Conservation (phyloP, 345 rosid species). For the Gossypium raimondii region DNA sequence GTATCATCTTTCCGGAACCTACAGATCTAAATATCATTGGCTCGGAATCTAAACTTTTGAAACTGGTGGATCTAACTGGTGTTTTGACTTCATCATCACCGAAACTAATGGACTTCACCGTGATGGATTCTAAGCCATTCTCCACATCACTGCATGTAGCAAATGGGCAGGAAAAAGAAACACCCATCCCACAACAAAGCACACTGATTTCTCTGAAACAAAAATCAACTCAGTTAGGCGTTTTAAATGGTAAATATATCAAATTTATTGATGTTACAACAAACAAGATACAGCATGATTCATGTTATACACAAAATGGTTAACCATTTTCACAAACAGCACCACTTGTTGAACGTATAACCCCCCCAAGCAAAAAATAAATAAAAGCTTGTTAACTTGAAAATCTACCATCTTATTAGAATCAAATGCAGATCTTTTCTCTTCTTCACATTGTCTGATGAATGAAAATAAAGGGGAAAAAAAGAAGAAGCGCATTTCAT, state of each 20-base stretch:
- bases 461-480: neutral
- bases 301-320: neutral
- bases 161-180: constrained; percentile 55
- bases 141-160: constrained; percentile 55
- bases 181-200: constrained; percentile 53
- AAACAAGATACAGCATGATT: neutral
- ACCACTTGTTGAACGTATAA: no score
- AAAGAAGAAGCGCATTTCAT: neutral
- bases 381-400: no score
- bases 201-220: constrained; percentile 25
- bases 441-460: neutral
- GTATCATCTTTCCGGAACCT: constrained; percentile 67
- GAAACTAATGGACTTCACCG: constrained; percentile 69
- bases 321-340: neutral
- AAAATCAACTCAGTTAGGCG: neutral
- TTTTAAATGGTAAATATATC: neutral
- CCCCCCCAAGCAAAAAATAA: no score
- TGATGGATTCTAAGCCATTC: constrained; percentile 56
- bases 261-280: neutral
- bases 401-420: neutral
- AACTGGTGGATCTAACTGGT: constrained; percentile 61
- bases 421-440: neutral
- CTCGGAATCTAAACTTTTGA: constrained; percentile 47
- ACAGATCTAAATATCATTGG: constrained; percentile 55
- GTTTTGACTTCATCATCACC: constrained; percentile 65